Conservation (phyloP, 305 asterid species). For the Plantago coronopus region DNA sequence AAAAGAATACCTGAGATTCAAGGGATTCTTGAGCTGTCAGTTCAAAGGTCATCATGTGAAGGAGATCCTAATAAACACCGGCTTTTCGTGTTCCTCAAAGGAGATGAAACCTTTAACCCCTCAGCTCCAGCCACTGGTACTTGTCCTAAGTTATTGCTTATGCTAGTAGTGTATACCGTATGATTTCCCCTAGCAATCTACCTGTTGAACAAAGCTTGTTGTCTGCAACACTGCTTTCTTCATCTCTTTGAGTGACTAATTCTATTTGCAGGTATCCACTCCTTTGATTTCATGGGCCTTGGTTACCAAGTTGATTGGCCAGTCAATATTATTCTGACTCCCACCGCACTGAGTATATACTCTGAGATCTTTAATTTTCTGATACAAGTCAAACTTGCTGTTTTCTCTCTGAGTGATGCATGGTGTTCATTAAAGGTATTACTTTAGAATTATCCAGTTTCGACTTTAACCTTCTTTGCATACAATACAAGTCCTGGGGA, state of each 20-base stretch:
- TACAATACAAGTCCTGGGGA: background rate
- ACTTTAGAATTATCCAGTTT: constrained; percentile 13
- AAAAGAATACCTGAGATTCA: constrained; percentile 88
- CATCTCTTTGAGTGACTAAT: constrained; percentile 21
- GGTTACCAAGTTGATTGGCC: constrained; percentile 98
- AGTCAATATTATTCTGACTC: constrained; percentile 72
- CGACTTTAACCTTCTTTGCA: constrained; percentile 15
- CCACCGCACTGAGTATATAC: constrained; percentile 68
- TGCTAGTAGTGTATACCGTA: constrained; percentile 14
- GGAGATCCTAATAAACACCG: constrained; percentile 75
- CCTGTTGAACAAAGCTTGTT: constrained; percentile 1
- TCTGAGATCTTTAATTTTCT: constrained; percentile 83
- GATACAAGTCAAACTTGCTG: constrained; percentile 93
- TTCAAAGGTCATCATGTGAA: constrained; percentile 96
- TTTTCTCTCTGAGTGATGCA: constrained; percentile 71
- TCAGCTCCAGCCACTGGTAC: constrained; percentile 64
- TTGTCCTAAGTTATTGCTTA: background rate
- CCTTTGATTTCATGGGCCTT: constrained; percentile 82
- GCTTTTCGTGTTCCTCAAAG: constrained; percentile 67
- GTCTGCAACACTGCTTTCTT: constrained; percentile 24
- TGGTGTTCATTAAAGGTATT: constrained; percentile 84
- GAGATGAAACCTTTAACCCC: constrained; percentile 34
- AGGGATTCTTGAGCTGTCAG: constrained; percentile 82
- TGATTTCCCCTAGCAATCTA: constrained; percentile 15
- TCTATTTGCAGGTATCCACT: constrained; percentile 69